Percentiles rank a stretch among this genome's conserved stretches.
phyloP scores from a whole-genome alignment of 2,329 filamentous ascomycete species.

The Thelonectria olida region DNA sequence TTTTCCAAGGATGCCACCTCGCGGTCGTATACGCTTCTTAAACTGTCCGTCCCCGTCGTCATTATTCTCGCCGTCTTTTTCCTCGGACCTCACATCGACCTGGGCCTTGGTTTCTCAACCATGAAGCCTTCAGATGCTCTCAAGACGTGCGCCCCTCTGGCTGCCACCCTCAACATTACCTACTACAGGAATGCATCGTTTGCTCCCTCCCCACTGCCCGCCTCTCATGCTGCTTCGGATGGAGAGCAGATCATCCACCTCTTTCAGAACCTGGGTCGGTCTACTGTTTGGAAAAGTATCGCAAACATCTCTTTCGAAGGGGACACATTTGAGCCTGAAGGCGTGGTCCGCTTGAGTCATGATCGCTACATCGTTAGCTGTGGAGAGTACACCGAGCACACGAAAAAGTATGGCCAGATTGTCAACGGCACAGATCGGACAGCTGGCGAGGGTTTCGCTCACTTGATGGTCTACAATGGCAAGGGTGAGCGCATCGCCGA shows the following conservation, averaged over 20 bases:
- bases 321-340: slow-evolving; percentile 59
- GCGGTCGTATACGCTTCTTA: slow-evolving; percentile 26
- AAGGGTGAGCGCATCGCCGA: slow-evolving; percentile 54
- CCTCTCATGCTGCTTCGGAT: slow-evolving; percentile 46
- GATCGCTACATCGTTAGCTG: slow-evolving; percentile 56
- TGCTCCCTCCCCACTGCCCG: slow-evolving; percentile 46
- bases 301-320: slow-evolving; percentile 54
- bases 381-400: slow-evolving; percentile 53
- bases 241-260: slow-evolving; percentile 48
- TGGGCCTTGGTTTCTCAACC: slow-evolving; percentile 15
- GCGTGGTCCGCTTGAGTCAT: slow-evolving; percentile 53
- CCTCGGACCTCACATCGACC: slow-evolving; percentile 23
- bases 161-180: slow-evolving; percentile 46
- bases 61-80: slow-evolving; percentile 28
- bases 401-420: slow-evolving; percentile 51
- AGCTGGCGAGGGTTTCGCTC: slow-evolving; percentile 54
- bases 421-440: slow-evolving; percentile 62
- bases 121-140: slow-evolving; percentile 31
- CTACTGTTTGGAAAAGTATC: slow-evolving; percentile 54
- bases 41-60: slow-evolving; percentile 27
- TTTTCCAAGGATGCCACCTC: slow-evolving; percentile 5
- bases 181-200: slow-evolving; percentile 42
- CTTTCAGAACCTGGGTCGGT: slow-evolving; percentile 48
- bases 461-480: slow-evolving; percentile 55
- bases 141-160: slow-evolving; percentile 29